These are phyloP conservation scores for Eragrostis nindensis DNA, from an alignment of 176 grass and related monocot species.

Conservation along the genomic window DNA sequence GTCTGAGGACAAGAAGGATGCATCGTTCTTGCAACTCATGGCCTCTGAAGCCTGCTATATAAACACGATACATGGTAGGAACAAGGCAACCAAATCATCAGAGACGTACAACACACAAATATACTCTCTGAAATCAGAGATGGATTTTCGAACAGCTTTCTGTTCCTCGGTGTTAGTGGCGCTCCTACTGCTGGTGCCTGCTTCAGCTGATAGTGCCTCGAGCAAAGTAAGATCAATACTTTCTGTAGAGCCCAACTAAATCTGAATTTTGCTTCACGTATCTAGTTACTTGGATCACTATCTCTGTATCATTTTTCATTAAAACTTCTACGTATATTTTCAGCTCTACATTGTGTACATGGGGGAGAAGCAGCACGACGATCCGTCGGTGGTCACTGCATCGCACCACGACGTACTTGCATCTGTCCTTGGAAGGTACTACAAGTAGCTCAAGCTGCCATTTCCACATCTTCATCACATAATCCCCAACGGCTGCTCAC, in stretches of 20 bases:
- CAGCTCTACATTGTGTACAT: conserved; percentile 42
- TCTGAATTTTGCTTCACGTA: not conserved
- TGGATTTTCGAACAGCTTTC: conserved; percentile 18
- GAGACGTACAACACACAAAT: not conserved
- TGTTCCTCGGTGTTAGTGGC: conserved; percentile 6
- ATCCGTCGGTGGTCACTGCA: not conserved
- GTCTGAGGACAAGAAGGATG: not conserved
- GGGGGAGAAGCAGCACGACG: conserved; percentile 35
- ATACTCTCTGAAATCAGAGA: not conserved
- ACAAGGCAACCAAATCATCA: not conserved
- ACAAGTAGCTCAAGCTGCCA: not conserved
- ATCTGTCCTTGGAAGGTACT: conserved; percentile 32
- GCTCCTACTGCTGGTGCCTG: not conserved
- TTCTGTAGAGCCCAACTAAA: too few relatives aligned
- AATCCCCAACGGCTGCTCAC: not conserved
- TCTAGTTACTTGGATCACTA: not conserved
- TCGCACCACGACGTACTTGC: conserved; percentile 29
- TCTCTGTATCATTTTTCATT: not conserved
- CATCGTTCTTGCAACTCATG: not conserved
- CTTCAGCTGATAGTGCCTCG: conserved; percentile 17
- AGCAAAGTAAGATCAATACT: conserved; percentile 19
- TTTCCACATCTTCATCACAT: not conserved
- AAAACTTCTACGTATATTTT: not conserved
- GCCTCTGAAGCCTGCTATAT: not conserved
- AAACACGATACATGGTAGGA: not conserved